phyloP scores from a whole-genome alignment of 148 eudicot species.

The Vaccinium darrowii region DNA sequence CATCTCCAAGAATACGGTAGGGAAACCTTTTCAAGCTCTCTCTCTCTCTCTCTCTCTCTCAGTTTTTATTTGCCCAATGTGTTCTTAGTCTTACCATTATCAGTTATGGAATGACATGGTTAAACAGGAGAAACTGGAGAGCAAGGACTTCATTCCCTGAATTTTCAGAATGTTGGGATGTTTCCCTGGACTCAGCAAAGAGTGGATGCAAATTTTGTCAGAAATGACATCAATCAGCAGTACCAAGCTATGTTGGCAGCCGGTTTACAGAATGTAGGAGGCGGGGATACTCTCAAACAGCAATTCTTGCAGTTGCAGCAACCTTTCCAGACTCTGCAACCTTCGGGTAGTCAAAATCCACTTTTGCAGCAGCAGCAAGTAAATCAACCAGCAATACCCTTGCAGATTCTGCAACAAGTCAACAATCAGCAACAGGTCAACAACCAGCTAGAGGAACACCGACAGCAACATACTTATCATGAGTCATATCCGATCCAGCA shows the following conservation, averaged over 20 bases:
- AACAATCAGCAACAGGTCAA: slow-evolving; percentile 44
- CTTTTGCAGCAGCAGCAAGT: slow-evolving; percentile 56
- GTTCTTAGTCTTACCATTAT: slow-evolving; percentile 40
- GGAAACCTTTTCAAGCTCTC: slow-evolving; percentile 7
- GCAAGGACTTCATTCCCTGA: slow-evolving; percentile 68
- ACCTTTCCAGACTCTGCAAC: slow-evolving; percentile 73
- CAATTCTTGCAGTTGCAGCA: slow-evolving; percentile 85
- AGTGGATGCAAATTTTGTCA: slow-evolving; percentile 49
- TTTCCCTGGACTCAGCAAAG: slow-evolving; percentile 88
- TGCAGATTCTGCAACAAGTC: slow-evolving; percentile 47
- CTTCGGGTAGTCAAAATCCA: slow-evolving; percentile 53
- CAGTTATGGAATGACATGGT: slow-evolving; percentile 70
- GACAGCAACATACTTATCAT: slow-evolving; percentile 52
- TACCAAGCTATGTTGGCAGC: slow-evolving; percentile 86
- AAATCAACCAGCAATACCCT: slow-evolving; percentile 52
- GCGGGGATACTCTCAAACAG: slow-evolving; percentile 61
- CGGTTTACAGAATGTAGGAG: slow-evolving; percentile 58
- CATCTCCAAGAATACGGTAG: neutral
- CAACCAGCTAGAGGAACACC: slow-evolving; percentile 42
- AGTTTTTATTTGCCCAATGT: neutral
- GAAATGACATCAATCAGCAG: slow-evolving; percentile 73
- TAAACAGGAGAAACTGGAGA: slow-evolving; percentile 82
- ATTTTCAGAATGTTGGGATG: slow-evolving; percentile 71
- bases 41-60: neutral
- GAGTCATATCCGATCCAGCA: slow-evolving; percentile 62